Percentiles rank a stretch among this genome's conserved stretches.
Evolutionary conservation across 169 alveolate species (phyloP).

Genomic region (Cryptosporidium sp.): DNA sequence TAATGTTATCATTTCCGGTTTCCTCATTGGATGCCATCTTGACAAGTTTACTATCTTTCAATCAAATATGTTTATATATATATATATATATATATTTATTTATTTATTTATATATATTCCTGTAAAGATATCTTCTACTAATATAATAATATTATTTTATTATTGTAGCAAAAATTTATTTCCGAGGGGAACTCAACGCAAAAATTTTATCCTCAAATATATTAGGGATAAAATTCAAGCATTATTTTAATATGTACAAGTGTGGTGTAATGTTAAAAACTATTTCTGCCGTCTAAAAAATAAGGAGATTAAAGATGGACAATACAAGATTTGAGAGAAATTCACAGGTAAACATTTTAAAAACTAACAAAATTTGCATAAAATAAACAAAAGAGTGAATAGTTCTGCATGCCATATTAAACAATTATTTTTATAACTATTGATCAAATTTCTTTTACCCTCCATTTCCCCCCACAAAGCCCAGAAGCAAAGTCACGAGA

Average conservation of each 20-base stretch:
- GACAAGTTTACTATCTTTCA: background rate
- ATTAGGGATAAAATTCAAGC: background rate
- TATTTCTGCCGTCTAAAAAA: background rate
- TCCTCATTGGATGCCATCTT: conserved; percentile 35
- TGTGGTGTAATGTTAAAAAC: background rate
- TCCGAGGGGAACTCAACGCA: background rate
- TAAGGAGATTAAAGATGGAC: background rate
- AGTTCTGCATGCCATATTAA: background rate
- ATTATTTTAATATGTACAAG: background rate
- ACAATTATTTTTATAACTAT: background rate
- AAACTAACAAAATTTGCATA: background rate
- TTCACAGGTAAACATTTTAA: background rate
- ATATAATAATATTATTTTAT: background rate
- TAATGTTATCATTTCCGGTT: conserved; percentile 16
- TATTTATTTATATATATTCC: background rate
- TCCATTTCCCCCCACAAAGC: background rate
- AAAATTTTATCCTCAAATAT: background rate
- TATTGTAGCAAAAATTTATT: background rate
- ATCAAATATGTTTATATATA: background rate
- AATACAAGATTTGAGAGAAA: too few species aligned
- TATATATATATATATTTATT: too few species aligned
- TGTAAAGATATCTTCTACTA: background rate
- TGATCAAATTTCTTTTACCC: background rate
- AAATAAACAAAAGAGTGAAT: background rate
- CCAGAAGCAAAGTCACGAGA: background rate